Base-by-base conservation (phyloP, 2,329 filamentous ascomycete species). In the Dactylonectria estremocensis region DNA sequence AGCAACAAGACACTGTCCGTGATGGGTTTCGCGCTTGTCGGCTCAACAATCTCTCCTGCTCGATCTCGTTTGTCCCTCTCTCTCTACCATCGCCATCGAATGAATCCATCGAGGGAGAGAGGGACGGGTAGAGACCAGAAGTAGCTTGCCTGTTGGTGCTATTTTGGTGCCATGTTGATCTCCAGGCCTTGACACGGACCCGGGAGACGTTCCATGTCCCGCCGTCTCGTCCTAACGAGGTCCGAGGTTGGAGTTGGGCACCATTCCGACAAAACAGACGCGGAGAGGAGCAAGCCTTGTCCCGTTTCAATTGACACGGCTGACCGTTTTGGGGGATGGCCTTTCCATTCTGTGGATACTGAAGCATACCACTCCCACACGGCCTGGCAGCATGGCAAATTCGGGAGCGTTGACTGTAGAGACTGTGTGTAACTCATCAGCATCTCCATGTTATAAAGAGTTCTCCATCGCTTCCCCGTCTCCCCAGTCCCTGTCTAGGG, bases 11-110 rank as follows among this genome's bases (percentile, higher is more conserved):
- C 52, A 63, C 45, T 53, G 40, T 40, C 57, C 52, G 50, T 40
- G 62, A 70, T 64, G 58, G 65, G 55, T 67, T 66, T 70, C 72
- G 69, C 72, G 72, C 69, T 74, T 73, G 70, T 74, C 69, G 70
- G 69, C 69, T 69, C 64, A 13, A 64, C 53, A 58, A 56, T 63
- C 62, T 45, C 61, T 37, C 57, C n/a, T 14, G 14, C 40, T 43
- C 31, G 33, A 53, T 37, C 46, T 46, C 61, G 24, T 28, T 40
- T 24, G 58, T 35, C 53, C 33, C 52, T 46, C 35, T 64, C 20
- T 48, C 22, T 28, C 54, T 46, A 45, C 33, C 35, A 45, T 52
- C 49, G 33, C 57, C 48, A 7, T 58, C 55, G 45, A 28, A 49
- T 48, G 33, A 24, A 64, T 37, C 52, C 48, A 8, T 20, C 31